Base-by-base conservation (phyloP, 495 filamentous ascomycete species). In the Aspergillus campestris region DNA sequence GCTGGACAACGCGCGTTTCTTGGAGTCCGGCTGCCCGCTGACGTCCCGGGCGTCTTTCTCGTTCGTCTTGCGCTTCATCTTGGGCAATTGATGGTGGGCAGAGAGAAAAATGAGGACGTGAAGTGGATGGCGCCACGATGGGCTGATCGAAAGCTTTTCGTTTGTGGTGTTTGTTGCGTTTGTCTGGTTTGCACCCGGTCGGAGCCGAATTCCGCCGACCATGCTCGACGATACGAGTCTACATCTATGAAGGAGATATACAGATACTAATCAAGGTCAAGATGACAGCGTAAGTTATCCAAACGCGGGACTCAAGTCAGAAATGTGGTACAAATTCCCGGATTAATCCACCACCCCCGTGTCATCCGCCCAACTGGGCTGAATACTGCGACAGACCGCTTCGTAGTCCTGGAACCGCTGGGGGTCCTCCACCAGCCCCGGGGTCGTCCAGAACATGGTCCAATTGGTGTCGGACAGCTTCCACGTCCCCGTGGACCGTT, bases 371-470 rank as follows among this genome's bases (percentile, higher is more conserved):
- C 89, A 95, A 44, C 83, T 89, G 15, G 91, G 89, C 55, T 78
- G 75, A 43, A 96, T 82, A 27, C 65, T 70, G 51, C 78, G 73
- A 69, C 91, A 97, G 29, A 95, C 86, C 38, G 67, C 77, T 59
- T 89, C 85, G 60, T 95, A 96, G 50, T 94, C 88, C 44, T 60
- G 55, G 56, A 94, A 89, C 48, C 68, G 73, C 56, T 72, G 66
- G 27, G 71, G 62, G 37, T 77, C 55, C 34, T 66, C 63, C 24
- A 64, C 57, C 40, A 80, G 65, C 10, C 75, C 80, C 10, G 81
- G 77, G 3, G 84, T 90, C 1, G 91, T 98, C 91, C 91, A 98
- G 45, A 98, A 96, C 90, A 95, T 95, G 4, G 91, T 86, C 91
- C 91, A 98, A 48, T 81, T 82, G 51, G 73, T 83, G 15, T 74